These are phyloP conservation scores for Metarhizium album DNA, from an alignment of 2,329 filamentous ascomycete genomes.

Conservation along the genomic window DNA sequence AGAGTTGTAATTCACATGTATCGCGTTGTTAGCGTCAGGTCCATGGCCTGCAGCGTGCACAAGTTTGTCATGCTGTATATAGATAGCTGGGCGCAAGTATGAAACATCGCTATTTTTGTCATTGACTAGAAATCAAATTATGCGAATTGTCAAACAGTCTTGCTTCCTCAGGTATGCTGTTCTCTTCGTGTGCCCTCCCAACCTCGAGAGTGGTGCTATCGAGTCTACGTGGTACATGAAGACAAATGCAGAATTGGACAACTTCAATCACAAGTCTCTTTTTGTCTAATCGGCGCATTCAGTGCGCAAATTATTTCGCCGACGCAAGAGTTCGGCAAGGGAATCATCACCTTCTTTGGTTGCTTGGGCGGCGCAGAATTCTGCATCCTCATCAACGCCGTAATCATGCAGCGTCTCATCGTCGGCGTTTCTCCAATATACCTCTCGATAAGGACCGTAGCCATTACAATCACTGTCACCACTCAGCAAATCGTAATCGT, in stretches of 20 bases:
- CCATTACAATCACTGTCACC: constrained; percentile 33
- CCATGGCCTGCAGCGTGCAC: not conserved
- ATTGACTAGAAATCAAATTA: not conserved
- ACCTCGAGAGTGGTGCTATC: not conserved
- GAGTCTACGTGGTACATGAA: not conserved
- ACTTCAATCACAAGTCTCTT: not conserved
- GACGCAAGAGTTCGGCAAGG: constrained; percentile 53
- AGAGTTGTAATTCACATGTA: not conserved
- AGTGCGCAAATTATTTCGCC: constrained; percentile 30
- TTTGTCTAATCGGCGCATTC: not conserved
- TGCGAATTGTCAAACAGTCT: not conserved
- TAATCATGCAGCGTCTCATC: constrained; percentile 66
- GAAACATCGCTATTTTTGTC: not conserved
- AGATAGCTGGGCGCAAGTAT: not conserved
- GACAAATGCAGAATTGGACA: not conserved
- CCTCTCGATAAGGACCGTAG: constrained; percentile 46
- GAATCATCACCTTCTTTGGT: constrained; percentile 51
- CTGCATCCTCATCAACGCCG: constrained; percentile 67
- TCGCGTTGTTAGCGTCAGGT: not conserved
- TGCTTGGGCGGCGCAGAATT: constrained; percentile 22
- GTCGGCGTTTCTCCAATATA: constrained; percentile 63
- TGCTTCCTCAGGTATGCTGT: not conserved
- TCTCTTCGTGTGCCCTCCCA: not conserved
- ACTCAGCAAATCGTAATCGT: constrained; percentile 39
- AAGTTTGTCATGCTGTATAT: not conserved